Evolutionary conservation across 306 rosid genomes (phyloP).

Genomic region (Mimosa pudica): DNA sequence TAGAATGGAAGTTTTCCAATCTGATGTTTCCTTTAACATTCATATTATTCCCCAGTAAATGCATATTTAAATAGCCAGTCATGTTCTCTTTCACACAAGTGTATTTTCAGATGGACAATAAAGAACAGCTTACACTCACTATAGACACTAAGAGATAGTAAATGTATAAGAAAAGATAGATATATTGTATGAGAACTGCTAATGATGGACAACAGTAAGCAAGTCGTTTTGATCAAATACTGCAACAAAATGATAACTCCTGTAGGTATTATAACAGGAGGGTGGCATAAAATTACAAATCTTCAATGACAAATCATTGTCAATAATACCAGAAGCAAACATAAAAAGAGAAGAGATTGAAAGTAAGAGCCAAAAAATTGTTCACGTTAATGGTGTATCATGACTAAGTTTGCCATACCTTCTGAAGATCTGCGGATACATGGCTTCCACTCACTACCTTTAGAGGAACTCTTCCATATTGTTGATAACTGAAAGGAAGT

Average conservation of each 20-base stretch:
- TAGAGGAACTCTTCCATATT: slow-evolving; percentile 79
- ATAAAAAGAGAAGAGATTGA: background rate
- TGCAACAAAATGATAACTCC: background rate
- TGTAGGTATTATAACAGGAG: background rate
- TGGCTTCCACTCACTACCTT: slow-evolving; percentile 81
- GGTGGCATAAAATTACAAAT: background rate
- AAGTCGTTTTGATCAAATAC: background rate
- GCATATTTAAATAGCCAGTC: background rate
- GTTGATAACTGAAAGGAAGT: slow-evolving; percentile 73
- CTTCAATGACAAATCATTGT: slow-evolving; percentile 11
- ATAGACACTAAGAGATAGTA: background rate
- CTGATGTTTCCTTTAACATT: background rate
- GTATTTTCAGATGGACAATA: background rate
- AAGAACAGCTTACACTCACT: background rate
- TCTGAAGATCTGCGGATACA: slow-evolving; percentile 64
- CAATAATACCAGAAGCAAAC: slow-evolving; percentile 25
- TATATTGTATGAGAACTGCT: background rate
- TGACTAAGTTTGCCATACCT: slow-evolving; percentile 48
- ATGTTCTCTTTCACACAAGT: background rate
- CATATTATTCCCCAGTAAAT: background rate
- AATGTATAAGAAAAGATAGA: background rate
- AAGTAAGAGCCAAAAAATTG: background rate
- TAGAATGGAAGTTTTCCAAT: slow-evolving; percentile 2
- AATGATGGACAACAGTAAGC: background rate
- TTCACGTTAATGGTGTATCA: slow-evolving; percentile 13